A percentile compares a stretch with the other conserved stretches of the same genome.
phyloP scores from a whole-genome alignment of 257 asterid genomes.

The Solanum chmielewskii region DNA sequence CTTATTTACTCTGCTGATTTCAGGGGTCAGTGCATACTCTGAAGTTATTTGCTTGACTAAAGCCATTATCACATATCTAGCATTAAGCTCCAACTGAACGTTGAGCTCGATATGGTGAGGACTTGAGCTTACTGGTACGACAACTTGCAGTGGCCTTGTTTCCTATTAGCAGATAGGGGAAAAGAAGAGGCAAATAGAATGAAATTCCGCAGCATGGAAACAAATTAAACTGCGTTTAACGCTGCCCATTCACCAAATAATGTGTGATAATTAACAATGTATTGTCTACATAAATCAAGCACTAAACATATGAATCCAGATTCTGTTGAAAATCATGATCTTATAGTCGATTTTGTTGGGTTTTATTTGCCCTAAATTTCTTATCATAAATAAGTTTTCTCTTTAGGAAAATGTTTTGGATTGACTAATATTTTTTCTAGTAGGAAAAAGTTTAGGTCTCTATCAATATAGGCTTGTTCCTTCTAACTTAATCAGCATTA shows the following conservation, averaged over 20 bases:
- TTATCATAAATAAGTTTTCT: no score
- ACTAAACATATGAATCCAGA: background rate
- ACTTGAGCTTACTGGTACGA: slow-evolving; percentile 62
- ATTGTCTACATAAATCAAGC: background rate
- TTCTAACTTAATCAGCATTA: no score
- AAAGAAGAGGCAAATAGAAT: background rate
- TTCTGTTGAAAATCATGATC: background rate
- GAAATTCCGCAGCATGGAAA: background rate
- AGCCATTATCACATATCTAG: slow-evolving; percentile 61
- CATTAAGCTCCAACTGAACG: slow-evolving; percentile 49
- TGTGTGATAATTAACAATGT: background rate
- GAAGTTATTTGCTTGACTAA: slow-evolving; percentile 58
- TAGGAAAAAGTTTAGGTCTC: no score
- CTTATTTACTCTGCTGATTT: slow-evolving; percentile 34
- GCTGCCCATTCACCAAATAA: background rate
- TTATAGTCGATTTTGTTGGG: no score
- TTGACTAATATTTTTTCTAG: no score
- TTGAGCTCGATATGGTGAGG: slow-evolving; percentile 80
- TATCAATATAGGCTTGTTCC: no score
- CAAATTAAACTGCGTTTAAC: background rate
- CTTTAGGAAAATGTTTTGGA: no score
- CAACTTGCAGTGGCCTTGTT: slow-evolving; percentile 47
- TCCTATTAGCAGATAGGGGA: slow-evolving; percentile 30
- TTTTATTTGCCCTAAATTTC: no score
- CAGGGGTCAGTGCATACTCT: slow-evolving; percentile 50